Percentiles rank a stretch among this genome's conserved stretches.
Evolutionary conservation across 176 grass and related monocot species (phyloP).

Genomic region (Eragrostis curvula): DNA sequence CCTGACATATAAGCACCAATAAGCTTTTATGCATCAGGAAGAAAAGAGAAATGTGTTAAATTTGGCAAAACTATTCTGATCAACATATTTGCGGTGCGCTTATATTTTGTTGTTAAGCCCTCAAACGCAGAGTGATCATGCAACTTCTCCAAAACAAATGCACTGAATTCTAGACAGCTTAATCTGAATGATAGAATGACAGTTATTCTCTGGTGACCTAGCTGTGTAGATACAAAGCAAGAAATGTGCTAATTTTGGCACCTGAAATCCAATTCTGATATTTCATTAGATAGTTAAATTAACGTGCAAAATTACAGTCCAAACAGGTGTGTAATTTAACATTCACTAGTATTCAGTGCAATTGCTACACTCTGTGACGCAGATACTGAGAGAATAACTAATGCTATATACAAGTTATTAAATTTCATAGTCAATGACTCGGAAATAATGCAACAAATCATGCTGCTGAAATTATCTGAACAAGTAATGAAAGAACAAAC

Average conservation of each 20-base stretch:
- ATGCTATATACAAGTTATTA: background rate
- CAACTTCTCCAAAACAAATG: conserved; percentile 14
- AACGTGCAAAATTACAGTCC: background rate
- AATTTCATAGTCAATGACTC: conserved; percentile 12
- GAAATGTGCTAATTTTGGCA: background rate
- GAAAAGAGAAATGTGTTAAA: background rate
- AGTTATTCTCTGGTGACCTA: background rate
- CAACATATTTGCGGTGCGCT: background rate
- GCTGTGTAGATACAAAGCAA: conserved; percentile 9
- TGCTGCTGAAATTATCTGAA: conserved; percentile 45
- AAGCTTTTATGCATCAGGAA: background rate
- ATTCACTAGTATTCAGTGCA: conserved; percentile 10
- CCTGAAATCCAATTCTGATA: background rate
- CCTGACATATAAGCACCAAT: conserved; percentile 54
- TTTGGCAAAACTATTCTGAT: conserved; percentile 25
- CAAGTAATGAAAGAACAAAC: conserved; percentile 70
- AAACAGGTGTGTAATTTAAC: background rate
- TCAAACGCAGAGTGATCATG: background rate
- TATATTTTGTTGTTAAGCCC: background rate
- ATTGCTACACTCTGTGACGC: conserved; percentile 7
- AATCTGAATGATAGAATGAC: background rate
- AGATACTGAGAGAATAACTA: conserved; percentile 6
- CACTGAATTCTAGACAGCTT: background rate
- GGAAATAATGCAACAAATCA: conserved; percentile 26
- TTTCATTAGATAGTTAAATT: background rate